Percentiles rank a stretch among this genome's conserved stretches.
phyloP scores from a whole-genome alignment of 176 grass and related monocot species.

The Carex parvula region DNA sequence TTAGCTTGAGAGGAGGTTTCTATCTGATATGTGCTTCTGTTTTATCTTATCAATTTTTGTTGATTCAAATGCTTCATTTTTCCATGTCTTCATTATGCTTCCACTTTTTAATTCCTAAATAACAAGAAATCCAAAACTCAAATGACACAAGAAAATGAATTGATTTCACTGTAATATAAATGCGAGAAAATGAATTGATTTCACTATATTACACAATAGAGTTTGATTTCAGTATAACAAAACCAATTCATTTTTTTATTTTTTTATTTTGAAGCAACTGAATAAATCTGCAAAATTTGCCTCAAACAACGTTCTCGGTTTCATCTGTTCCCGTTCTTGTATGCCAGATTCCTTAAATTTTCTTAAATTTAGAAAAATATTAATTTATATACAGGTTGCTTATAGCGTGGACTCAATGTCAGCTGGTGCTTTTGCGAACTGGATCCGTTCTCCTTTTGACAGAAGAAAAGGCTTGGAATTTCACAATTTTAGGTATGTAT shows the following conservation, averaged over 20 bases:
- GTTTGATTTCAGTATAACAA: too few species aligned
- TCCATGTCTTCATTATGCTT: neutral
- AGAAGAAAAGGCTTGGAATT: constrained; percentile 38
- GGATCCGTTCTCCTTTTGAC: constrained; percentile 59
- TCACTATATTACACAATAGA: too few species aligned
- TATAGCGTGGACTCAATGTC: constrained; percentile 32
- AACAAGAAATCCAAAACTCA: neutral
- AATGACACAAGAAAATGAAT: neutral
- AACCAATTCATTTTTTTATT: too few species aligned
- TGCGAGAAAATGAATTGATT: too few species aligned
- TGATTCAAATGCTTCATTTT: neutral
- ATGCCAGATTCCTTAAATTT: neutral
- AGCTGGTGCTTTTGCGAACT: constrained; percentile 47
- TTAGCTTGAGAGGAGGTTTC: neutral
- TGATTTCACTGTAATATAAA: too few species aligned
- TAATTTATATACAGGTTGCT: constrained; percentile 16
- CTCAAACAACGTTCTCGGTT: neutral
- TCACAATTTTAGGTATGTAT: constrained; percentile 58
- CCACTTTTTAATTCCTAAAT: neutral
- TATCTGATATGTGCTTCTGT: neutral
- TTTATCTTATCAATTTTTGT: neutral
- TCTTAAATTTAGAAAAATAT: neutral
- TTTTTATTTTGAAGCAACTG: neutral
- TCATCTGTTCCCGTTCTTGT: neutral
- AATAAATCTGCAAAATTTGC: neutral